A percentile compares a stretch with the other conserved stretches of the same genome.
These are phyloP conservation scores for Termitomyces sp. DNA, from an alignment of 768 basidiomycete species.

Conservation along the genomic window DNA sequence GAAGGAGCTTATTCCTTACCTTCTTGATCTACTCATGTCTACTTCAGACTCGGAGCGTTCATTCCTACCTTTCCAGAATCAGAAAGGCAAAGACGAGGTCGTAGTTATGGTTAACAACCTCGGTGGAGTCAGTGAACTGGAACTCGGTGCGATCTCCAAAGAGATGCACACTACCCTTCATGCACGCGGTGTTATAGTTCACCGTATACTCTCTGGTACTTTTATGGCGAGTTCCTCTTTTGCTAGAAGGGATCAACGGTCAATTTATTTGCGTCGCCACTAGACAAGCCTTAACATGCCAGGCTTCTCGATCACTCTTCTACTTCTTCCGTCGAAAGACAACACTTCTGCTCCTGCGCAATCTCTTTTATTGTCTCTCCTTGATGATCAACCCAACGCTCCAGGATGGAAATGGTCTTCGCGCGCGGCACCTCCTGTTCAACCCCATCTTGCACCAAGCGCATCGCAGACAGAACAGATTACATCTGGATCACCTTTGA, in stretches of 20 bases:
- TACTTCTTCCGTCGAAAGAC: conserved; percentile 61
- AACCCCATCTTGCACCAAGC: conserved; percentile 19
- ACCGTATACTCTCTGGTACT: conserved; percentile 71
- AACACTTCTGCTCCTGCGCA: conserved; percentile 37
- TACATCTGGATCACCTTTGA: conserved; percentile 20
- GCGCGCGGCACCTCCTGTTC: conserved; percentile 33
- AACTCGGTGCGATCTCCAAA: conserved; percentile 66
- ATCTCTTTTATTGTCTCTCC: conserved; percentile 55
- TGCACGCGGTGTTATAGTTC: conserved; percentile 51
- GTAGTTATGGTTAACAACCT: conserved; percentile 87
- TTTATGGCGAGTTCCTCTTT: conserved; percentile 63
- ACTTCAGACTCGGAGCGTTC: conserved; percentile 74
- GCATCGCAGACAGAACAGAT: conserved; percentile 8
- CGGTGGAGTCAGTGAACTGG: conserved; percentile 82
- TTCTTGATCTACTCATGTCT: conserved; percentile 71
- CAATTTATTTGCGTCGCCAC: neutral
- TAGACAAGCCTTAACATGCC: conserved; percentile 93
- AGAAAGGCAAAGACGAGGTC: conserved; percentile 61
- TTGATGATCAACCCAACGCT: conserved; percentile 65
- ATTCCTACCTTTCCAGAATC: conserved; percentile 60
- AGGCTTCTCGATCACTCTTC: conserved; percentile 82
- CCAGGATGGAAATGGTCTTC: conserved; percentile 89
- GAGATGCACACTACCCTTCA: conserved; percentile 60
- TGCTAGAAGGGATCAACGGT: neutral
- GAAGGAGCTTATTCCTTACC: conserved; percentile 62